Percentiles rank a stretch among this genome's conserved stretches.
phyloP scores from a whole-genome alignment of 192 early-diverging fungal species.

The Backusella luteola region DNA sequence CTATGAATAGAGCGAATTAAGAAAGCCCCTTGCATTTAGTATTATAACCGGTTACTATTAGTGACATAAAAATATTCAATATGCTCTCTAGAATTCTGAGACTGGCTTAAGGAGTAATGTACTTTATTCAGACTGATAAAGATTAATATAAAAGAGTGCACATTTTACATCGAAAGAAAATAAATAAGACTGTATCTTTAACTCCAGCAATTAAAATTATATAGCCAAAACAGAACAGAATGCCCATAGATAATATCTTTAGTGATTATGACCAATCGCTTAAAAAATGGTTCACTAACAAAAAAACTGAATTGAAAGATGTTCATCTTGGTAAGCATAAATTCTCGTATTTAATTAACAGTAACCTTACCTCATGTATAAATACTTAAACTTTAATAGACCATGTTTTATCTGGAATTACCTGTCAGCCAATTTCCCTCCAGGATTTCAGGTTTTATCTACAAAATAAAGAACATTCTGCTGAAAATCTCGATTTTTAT shows the following conservation, averaged over 20 bases:
- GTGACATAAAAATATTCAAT: background rate
- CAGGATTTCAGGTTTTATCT: conserved; percentile 24
- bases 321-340: conserved; percentile 18
- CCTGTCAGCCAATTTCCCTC: conserved; percentile 24
- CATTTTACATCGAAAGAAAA: background rate
- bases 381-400: background rate
- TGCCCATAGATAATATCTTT: conserved; percentile 5
- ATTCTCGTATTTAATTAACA: background rate
- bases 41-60: background rate
- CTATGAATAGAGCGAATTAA: background rate
- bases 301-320: conserved; percentile 12
- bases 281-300: conserved; percentile 9
- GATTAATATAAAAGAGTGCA: background rate
- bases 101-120: background rate
- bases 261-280: background rate
- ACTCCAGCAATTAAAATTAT: background rate
- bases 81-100: conserved; percentile 1
- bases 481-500: conserved; percentile 31
- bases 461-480: conserved; percentile 26
- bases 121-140: background rate
- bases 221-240: background rate
- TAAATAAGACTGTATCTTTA: background rate
- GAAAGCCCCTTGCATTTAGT: background rate
- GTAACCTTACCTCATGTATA: background rate
- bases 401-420: conserved; percentile 22